phyloP scores from a whole-genome alignment of 164 flowering plant genomes.

The Echeveria elegans region DNA sequence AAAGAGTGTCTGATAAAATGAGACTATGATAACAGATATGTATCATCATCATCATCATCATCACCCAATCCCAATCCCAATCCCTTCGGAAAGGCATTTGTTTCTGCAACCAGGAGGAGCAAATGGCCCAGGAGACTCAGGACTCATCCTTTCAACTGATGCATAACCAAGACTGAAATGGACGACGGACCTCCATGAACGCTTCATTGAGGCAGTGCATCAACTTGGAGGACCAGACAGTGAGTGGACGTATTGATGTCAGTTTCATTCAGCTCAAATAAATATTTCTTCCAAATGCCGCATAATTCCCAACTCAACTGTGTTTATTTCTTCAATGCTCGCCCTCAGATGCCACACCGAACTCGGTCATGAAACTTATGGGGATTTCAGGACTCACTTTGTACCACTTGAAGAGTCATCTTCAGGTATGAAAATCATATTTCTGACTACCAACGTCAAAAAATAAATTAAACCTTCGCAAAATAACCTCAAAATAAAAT shows the following conservation, averaged over 20 bases:
- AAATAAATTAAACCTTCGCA: too few species aligned
- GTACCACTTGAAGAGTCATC: not conserved
- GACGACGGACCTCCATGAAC: not conserved
- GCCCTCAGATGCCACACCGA: not conserved
- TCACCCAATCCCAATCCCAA: not conserved
- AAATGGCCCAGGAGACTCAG: not conserved
- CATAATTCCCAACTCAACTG: not conserved
- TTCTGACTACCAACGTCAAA: too few species aligned
- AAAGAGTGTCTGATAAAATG: not conserved
- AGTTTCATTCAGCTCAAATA: not conserved
- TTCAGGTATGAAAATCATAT: not conserved
- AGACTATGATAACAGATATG: not conserved
- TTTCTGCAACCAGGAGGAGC: not conserved
- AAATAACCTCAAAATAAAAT: too few species aligned
- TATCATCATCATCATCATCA: not conserved
- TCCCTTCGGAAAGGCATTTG: not conserved
- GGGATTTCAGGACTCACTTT: not conserved
- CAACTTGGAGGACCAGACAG: conserved; percentile 1
- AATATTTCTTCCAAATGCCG: not conserved
- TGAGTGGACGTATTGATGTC: not conserved
- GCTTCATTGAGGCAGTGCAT: not conserved
- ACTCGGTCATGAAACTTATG: not conserved
- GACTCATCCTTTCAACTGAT: not conserved
- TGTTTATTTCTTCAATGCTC: not conserved
- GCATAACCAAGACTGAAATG: not conserved